Evolutionary conservation across 371 early-diverging fungal genomes (phyloP).

Genomic region (Lichtheimia ornata): DNA sequence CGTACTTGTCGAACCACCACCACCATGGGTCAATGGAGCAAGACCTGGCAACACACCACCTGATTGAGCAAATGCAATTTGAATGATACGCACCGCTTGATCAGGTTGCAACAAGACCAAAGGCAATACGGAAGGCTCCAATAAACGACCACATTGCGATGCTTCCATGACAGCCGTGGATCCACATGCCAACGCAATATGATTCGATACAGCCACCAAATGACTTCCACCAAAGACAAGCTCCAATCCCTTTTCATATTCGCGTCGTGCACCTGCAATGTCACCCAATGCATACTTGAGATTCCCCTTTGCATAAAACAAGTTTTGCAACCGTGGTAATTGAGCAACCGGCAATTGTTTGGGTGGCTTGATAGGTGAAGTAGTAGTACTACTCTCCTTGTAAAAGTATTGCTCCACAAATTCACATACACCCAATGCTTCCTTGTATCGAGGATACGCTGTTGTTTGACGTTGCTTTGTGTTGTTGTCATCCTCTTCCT

Average conservation of each 20-base stretch:
- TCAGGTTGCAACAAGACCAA: conserved; percentile 68
- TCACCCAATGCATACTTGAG: conserved; percentile 78
- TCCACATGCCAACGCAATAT: conserved; percentile 44
- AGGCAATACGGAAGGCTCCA: conserved; percentile 36
- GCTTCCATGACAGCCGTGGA: conserved; percentile 22
- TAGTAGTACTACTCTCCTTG: conserved; percentile 12
- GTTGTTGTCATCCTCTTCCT: neutral
- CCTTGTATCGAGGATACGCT: conserved; percentile 61
- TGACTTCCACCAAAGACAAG: conserved; percentile 75
- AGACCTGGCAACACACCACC: conserved; percentile 68
- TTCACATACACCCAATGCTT: conserved; percentile 82
- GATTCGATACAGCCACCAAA: conserved; percentile 58
- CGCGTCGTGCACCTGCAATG: conserved; percentile 68
- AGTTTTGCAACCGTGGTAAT: conserved; percentile 68
- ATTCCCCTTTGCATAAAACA: conserved; percentile 87
- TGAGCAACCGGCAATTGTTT: conserved; percentile 58
- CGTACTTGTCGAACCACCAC: conserved; percentile 1
- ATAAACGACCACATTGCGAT: conserved; percentile 19
- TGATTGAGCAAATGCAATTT: conserved; percentile 61
- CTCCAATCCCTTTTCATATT: conserved; percentile 80
- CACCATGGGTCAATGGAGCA: conserved; percentile 17
- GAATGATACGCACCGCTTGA: conserved; percentile 61
- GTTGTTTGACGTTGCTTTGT: neutral
- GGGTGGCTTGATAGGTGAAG: conserved; percentile 28
- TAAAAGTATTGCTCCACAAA: conserved; percentile 73